These are phyloP conservation scores for Sporothrix phasma DNA, from an alignment of 2,329 filamentous ascomycete genomes.

Conservation along the genomic window DNA sequence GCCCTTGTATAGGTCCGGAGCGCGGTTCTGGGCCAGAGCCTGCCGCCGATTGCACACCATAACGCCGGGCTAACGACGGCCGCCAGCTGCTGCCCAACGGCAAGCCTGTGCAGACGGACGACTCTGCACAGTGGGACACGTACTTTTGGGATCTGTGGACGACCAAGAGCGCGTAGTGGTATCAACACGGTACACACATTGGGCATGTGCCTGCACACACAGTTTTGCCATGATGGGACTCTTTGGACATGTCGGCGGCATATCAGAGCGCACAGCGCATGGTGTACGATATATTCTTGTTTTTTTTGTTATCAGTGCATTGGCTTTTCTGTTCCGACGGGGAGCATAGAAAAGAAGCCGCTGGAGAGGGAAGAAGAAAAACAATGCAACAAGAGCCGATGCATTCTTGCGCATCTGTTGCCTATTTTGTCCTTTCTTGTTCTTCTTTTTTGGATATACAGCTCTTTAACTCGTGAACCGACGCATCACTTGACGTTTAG, in stretches of 20 bases:
- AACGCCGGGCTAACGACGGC: slow-evolving; percentile 10
- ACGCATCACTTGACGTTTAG: not conserved
- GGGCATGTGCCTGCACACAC: not conserved
- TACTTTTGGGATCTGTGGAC: slow-evolving; percentile 13
- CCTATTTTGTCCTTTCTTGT: not conserved
- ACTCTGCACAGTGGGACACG: slow-evolving; percentile 4
- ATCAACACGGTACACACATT: not conserved
- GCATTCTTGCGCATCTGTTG: not conserved
- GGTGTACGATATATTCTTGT: not conserved
- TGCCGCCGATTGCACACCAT: not conserved
- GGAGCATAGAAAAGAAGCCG: not conserved
- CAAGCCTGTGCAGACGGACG: not conserved
- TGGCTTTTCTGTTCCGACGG: not conserved
- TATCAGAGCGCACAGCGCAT: too few relatives aligned
- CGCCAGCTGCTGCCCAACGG: slow-evolving; percentile 3
- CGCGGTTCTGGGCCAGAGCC: not conserved
- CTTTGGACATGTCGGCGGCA: too few relatives aligned
- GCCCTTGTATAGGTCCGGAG: slow-evolving; percentile 4
- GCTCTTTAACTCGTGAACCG: too few relatives aligned
- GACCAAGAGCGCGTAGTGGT: not conserved
- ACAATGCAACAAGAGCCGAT: not conserved
- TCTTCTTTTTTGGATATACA: too few relatives aligned
- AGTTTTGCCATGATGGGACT: not conserved
- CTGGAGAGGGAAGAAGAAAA: not conserved
- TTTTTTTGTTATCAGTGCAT: not conserved